Conservation (phyloP, 2,329 filamentous ascomycete genomes). For the Cadophora malorum region DNA sequence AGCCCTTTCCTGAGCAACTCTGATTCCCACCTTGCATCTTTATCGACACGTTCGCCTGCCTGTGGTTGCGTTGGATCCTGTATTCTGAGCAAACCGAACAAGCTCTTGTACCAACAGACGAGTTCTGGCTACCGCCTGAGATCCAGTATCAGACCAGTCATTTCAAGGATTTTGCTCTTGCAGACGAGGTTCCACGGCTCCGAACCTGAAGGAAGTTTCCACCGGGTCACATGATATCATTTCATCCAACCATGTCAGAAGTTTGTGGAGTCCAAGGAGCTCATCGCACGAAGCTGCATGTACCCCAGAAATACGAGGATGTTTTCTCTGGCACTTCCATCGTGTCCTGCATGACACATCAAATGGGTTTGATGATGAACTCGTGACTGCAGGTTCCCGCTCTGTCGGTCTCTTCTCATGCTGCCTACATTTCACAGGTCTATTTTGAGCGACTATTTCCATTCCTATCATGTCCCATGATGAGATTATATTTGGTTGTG, state of each 20-base stretch:
- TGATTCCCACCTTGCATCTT: too few species aligned
- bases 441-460: too few species aligned
- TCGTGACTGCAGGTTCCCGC: neutral
- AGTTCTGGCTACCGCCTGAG: too few species aligned
- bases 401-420: neutral
- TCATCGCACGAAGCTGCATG: neutral
- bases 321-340: neutral
- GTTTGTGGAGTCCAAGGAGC: neutral
- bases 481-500: neutral
- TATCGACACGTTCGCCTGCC: too few species aligned
- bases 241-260: neutral
- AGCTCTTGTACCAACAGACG: too few species aligned
- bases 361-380: neutral
- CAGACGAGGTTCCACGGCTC: neutral
- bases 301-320: slow-evolving; percentile 5
- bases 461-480: neutral
- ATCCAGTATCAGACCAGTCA: neutral
- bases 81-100: too few species aligned
- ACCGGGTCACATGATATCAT: neutral
- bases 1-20: neutral
- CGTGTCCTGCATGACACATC: neutral
- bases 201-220: neutral
- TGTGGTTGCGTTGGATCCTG: too few species aligned
- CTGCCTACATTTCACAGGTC: neutral
- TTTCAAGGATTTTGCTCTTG: neutral